These are phyloP conservation scores for Penicillium subrubescens DNA, from an alignment of 495 filamentous ascomycete genomes.

Conservation along the genomic window DNA sequence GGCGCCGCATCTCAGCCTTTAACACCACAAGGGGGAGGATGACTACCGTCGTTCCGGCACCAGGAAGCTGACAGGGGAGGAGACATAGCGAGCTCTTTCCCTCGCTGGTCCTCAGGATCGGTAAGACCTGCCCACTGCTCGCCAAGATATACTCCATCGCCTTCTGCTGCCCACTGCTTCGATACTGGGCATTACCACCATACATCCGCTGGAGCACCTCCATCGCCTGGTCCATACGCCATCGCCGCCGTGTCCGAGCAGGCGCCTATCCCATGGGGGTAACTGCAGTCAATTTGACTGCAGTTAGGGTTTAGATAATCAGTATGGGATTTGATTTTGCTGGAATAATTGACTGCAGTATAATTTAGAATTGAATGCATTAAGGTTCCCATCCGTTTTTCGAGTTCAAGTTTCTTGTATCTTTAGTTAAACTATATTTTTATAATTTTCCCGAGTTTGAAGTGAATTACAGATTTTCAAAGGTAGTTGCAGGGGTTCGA, in stretches of 20 bases:
- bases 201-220: too few species aligned
- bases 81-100: too few species aligned
- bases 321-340: not conserved
- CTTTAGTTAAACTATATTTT: not conserved
- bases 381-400: not conserved
- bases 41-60: not conserved
- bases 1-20: slow-evolving; percentile 1
- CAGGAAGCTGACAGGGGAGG: too few species aligned
- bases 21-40: not conserved
- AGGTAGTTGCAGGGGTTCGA: not conserved
- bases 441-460: not conserved
- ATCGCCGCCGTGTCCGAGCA: too few species aligned
- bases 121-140: too few species aligned
- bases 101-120: too few species aligned
- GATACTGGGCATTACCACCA: not conserved
- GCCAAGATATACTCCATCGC: not conserved
- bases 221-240: too few species aligned
- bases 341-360: not conserved
- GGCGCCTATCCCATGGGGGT: not conserved
- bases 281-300: not conserved
- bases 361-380: not conserved
- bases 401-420: not conserved
- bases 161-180: not conserved
- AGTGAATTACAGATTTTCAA: not conserved
- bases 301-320: not conserved